Evolutionary conservation across 495 filamentous ascomycete species (phyloP).

Genomic region (Aspergillus conjunctus): DNA sequence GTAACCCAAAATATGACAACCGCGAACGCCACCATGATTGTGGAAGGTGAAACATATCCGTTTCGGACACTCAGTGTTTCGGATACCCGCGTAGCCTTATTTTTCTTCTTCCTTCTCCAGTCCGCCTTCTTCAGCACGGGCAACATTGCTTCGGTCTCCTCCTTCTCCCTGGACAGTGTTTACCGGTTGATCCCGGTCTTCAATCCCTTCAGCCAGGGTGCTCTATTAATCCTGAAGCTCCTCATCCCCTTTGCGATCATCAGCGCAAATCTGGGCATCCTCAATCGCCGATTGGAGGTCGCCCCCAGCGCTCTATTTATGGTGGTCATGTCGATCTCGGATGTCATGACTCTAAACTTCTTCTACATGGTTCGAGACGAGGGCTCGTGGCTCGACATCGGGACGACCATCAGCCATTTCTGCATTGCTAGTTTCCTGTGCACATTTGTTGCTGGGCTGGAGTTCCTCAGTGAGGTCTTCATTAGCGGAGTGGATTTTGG

Average conservation of each 20-base stretch:
- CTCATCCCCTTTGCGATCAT: constrained; percentile 94
- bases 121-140: constrained; percentile 97
- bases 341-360: constrained; percentile 93
- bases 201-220: constrained; percentile 88
- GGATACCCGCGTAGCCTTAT: constrained; percentile 84
- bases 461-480: constrained; percentile 82
- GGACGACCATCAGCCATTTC: constrained; percentile 93
- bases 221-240: constrained; percentile 84
- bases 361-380: constrained; percentile 97
- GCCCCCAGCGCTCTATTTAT: constrained; percentile 86
- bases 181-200: constrained; percentile 92
- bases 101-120: constrained; percentile 94
- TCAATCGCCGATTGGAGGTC: constrained; percentile 83
- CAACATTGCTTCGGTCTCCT: constrained; percentile 92
- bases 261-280: constrained; percentile 87
- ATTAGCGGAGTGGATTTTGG: constrained; percentile 79
- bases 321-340: constrained; percentile 88
- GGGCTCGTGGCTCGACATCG: constrained; percentile 96
- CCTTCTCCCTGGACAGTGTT: constrained; percentile 92
- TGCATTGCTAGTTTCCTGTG: constrained; percentile 86
- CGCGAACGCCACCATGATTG: constrained; percentile 32
- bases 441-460: constrained; percentile 86
- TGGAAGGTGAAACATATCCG: constrained; percentile 41
- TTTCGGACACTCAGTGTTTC: constrained; percentile 77
- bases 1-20: constrained; percentile 29